These are phyloP conservation scores for Boletus reticuloceps DNA, from an alignment of 768 basidiomycete genomes.

Conservation along the genomic window DNA sequence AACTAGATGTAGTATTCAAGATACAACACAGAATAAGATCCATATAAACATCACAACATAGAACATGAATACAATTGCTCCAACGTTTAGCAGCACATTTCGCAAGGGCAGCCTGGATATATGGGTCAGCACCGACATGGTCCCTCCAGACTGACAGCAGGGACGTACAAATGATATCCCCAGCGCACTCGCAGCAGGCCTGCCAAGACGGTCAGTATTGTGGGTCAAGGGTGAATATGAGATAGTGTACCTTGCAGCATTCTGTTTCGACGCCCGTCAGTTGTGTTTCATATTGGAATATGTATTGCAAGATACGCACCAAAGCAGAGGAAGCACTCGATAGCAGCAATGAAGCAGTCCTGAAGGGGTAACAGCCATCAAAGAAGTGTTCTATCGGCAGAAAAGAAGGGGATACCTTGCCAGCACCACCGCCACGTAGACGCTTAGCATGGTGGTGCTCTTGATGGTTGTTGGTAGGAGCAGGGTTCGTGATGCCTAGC, in stretches of 20 bases:
- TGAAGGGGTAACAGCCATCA: slow-evolving; percentile 22
- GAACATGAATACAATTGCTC: not conserved
- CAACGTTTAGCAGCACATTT: slow-evolving; percentile 60
- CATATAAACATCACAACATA: slow-evolving; percentile 1
- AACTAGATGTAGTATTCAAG: not conserved
- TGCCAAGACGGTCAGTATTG: slow-evolving; percentile 21
- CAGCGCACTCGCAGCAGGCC: slow-evolving; percentile 70
- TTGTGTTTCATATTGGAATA: not conserved
- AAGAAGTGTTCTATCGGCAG: not conserved
- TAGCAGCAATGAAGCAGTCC: slow-evolving; percentile 64
- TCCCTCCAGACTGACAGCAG: too few species aligned
- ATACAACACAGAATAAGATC: slow-evolving; percentile 10
- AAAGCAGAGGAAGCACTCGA: slow-evolving; percentile 73
- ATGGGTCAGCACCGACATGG: not conserved
- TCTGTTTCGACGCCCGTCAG: slow-evolving; percentile 37
- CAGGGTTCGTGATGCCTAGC: slow-evolving; percentile 47
- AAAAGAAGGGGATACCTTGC: slow-evolving; percentile 41
- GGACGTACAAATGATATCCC: slow-evolving; percentile 66
- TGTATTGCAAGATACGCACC: slow-evolving; percentile 39
- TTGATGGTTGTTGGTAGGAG: slow-evolving; percentile 40
- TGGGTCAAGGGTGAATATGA: not conserved
- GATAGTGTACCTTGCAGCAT: slow-evolving; percentile 58
- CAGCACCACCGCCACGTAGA: slow-evolving; percentile 71
- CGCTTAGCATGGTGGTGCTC: slow-evolving; percentile 48
- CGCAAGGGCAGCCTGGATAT: slow-evolving; percentile 69